These are phyloP conservation scores for Paramecium sexaurelia DNA, from an alignment of 73 alveolate genomes.

Conservation along the genomic window DNA sequence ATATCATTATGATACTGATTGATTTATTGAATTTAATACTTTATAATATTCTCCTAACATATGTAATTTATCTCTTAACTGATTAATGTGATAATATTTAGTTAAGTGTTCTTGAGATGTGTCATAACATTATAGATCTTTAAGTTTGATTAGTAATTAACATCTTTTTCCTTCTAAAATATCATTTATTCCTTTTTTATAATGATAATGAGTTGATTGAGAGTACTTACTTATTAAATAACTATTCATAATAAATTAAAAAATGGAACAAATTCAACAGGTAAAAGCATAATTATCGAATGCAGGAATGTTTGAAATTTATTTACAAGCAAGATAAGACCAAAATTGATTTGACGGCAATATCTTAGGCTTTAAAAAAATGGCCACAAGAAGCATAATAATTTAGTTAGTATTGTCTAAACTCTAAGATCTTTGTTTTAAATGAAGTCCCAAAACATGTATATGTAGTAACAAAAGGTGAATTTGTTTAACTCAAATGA, in stretches of 20 bases:
- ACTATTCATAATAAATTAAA: not conserved
- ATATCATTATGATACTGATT: constrained; percentile 58
- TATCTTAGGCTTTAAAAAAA: constrained; percentile 18
- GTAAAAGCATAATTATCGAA: not conserved
- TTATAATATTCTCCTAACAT: constrained; percentile 57
- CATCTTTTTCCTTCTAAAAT: not conserved
- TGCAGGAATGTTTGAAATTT: constrained; percentile 35
- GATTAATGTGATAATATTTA: constrained; percentile 31
- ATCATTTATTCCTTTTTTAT: constrained; percentile 20
- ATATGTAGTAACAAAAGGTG: constrained; percentile 48
- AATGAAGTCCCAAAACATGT: constrained; percentile 24
- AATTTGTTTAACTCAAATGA: not conserved
- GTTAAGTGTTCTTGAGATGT: not conserved
- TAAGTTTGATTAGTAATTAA: not conserved
- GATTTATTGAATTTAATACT: not conserved
- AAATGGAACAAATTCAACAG: constrained; percentile 48
- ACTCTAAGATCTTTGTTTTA: not conserved
- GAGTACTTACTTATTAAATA: constrained; percentile 23
- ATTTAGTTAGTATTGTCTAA: constrained; percentile 37
- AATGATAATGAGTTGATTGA: constrained; percentile 22
- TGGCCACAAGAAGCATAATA: constrained; percentile 31
- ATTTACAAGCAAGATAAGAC: constrained; percentile 5
- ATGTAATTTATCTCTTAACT: constrained; percentile 38
- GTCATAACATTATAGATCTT: not conserved
- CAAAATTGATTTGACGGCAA: constrained; percentile 2